These are phyloP conservation scores for Gossypium sturtianum DNA, from an alignment of 345 rosid species.

Conservation along the genomic window DNA sequence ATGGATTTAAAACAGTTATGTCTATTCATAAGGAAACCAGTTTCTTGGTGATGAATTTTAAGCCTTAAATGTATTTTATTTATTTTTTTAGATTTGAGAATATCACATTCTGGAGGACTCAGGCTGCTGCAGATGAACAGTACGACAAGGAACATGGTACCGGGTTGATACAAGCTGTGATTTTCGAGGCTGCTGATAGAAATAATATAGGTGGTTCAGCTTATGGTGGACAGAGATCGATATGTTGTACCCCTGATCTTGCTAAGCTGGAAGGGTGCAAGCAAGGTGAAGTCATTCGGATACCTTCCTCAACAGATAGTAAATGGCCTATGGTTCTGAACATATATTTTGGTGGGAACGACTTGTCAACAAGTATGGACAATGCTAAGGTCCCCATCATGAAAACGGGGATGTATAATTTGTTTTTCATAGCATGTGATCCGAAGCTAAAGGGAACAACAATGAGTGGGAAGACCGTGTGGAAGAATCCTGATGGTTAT, in stretches of 20 bases:
- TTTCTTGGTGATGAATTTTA: not conserved
- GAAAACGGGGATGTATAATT: constrained; percentile 87
- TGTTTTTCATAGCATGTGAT: constrained; percentile 82
- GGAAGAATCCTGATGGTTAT: constrained; percentile 92
- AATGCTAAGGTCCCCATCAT: constrained; percentile 42
- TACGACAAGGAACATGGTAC: constrained; percentile 36
- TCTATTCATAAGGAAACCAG: not conserved
- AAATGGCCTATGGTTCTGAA: constrained; percentile 77
- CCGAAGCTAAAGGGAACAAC: constrained; percentile 66
- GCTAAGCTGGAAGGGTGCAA: constrained; percentile 93
- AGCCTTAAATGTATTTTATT: not conserved
- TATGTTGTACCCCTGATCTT: constrained; percentile 95
- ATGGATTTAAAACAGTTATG: not conserved
- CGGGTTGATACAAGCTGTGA: constrained; percentile 71
- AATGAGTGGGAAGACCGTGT: constrained; percentile 87
- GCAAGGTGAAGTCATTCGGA: constrained; percentile 86
- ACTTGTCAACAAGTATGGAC: constrained; percentile 36
- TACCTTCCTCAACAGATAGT: constrained; percentile 62
- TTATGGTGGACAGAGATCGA: constrained; percentile 95
- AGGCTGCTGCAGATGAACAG: constrained; percentile 40
- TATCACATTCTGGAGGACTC: constrained; percentile 67
- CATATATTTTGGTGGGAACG: constrained; percentile 50
- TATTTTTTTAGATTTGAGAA: constrained; percentile 55
- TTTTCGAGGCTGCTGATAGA: constrained; percentile 93
- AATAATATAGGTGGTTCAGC: constrained; percentile 97